Base-by-base conservation (phyloP, 805 yeast genomes). In the Debaryomyces maramus region DNA sequence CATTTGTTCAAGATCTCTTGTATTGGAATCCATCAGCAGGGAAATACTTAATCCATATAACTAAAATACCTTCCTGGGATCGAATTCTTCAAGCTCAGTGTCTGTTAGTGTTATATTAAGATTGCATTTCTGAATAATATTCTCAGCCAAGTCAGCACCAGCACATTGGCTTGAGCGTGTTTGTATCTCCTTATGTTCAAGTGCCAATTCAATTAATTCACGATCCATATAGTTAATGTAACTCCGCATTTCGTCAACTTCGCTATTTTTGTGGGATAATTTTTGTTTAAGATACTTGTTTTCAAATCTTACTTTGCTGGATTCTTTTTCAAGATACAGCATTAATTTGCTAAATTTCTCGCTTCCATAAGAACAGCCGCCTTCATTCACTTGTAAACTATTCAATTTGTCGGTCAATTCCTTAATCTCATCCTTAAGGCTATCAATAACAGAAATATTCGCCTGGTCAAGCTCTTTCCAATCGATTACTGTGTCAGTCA, bases 341-440 rank as follows among this genome's bases (percentile, higher is more conserved):
- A 65, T 50, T 43, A 67, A 46, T 16, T 62, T 60, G 10, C 47
- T 38, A 10, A 62, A 53, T 15, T 54, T 48, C 10, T 45, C 46
- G 14, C 13, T 15, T 7, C 11, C 28, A 5, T 24, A n/a, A 10
- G 28, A 24, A 3, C n/a, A 20, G 45, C 36, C 14, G 39, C 39
- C 24, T 42, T 48, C 15, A 55, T 44, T 28, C 41, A 34, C 15
- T 15, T 24, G 28, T 24, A 24, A 24, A 6, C 6, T 15, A 6
- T 40, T 43, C 14, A 64, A 46, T 34, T 58, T 52, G 4, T 46
- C 51, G 3, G 63, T 64, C 37, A 69, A 55, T 8, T 44, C 52
- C 23, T 45, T 49, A n/a, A 68, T 56, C 43, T 68, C 70, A 15
- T 51, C 54, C 39, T 59, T 56, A 21, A 68, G 53, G 6, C 55